These are phyloP conservation scores for Tulasnella sp. DNA, from an alignment of 768 basidiomycete genomes.

Conservation along the genomic window DNA sequence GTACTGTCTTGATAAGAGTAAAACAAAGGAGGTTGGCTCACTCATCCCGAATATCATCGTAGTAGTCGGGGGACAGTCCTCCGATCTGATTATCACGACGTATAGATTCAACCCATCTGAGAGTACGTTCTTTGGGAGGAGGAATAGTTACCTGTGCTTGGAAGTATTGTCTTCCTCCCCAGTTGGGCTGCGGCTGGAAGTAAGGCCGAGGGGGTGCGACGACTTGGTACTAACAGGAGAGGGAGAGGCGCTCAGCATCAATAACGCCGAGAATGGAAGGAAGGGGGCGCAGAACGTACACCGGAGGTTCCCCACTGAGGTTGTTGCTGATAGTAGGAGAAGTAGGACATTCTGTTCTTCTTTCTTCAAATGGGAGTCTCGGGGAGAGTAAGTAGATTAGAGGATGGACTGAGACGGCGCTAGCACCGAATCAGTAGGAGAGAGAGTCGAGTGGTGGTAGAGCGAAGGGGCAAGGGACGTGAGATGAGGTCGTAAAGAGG, in stretches of 20 bases:
- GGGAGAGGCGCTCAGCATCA: not conserved
- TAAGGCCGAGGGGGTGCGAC: slow-evolving; percentile 30
- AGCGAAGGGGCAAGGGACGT: not conserved
- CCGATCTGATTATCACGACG: slow-evolving; percentile 4
- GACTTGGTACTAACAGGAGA: slow-evolving; percentile 26
- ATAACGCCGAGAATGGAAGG: not conserved
- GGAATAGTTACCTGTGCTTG: slow-evolving; percentile 15
- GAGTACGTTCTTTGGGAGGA: not conserved
- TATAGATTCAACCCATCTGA: not conserved
- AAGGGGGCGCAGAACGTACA: slow-evolving; percentile 5
- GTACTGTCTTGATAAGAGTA: not conserved
- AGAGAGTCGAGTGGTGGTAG: not conserved
- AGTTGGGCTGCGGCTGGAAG: slow-evolving; percentile 32
- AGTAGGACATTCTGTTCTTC: slow-evolving; percentile 31
- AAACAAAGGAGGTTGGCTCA: slow-evolving; percentile 25
- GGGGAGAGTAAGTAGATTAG: not conserved
- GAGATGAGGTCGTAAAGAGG: not conserved
- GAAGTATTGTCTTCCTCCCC: slow-evolving; percentile 26
- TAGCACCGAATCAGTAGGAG: slow-evolving; percentile 10
- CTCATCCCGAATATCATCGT: slow-evolving; percentile 30
- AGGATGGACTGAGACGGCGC: not conserved
- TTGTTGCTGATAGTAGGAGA: slow-evolving; percentile 32
- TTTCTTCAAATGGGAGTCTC: not conserved
- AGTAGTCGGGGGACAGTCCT: slow-evolving; percentile 26
- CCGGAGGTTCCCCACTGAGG: slow-evolving; percentile 30